Evolutionary conservation across 176 grass and related monocot species (phyloP).

Genomic region (Puya raimondii): DNA sequence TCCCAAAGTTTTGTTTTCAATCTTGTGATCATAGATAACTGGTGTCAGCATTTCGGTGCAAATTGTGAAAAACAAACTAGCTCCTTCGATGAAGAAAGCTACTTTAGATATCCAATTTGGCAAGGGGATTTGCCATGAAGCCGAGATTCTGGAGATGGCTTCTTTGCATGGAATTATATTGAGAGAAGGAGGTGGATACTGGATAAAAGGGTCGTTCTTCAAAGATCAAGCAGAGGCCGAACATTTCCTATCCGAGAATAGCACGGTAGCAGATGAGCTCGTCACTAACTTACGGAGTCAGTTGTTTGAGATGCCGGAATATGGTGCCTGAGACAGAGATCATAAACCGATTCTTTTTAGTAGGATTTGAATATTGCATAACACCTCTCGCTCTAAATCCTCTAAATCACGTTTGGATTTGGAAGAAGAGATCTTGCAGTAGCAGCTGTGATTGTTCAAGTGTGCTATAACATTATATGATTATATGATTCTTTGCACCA

Average conservation of each 20-base stretch:
- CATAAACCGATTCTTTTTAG: background rate
- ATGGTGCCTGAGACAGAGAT: background rate
- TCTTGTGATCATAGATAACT: slow-evolving; percentile 42
- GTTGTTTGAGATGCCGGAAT: slow-evolving; percentile 37
- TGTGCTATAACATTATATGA: too few relatives aligned
- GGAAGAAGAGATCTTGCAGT: too few relatives aligned
- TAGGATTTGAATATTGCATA: background rate
- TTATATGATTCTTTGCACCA: too few relatives aligned
- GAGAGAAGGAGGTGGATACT: slow-evolving; percentile 58
- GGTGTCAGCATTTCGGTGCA: slow-evolving; percentile 68
- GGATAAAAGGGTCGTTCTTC: slow-evolving; percentile 57
- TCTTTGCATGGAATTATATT: slow-evolving; percentile 40
- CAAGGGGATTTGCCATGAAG: slow-evolving; percentile 55
- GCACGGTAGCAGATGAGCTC: slow-evolving; percentile 37
- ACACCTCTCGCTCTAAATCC: too few relatives aligned
- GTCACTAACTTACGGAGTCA: slow-evolving; percentile 36
- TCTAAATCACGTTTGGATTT: too few relatives aligned
- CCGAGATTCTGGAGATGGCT: slow-evolving; percentile 74
- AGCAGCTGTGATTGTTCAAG: too few relatives aligned
- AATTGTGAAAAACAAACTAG: slow-evolving; percentile 81
- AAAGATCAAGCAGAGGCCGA: slow-evolving; percentile 49
- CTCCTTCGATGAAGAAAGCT: slow-evolving; percentile 71
- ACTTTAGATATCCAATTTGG: slow-evolving; percentile 69
- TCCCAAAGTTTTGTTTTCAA: background rate
- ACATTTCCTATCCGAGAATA: slow-evolving; percentile 49